phyloP scores from a whole-genome alignment of 2,329 filamentous ascomycete species.

The Fusarium phyllophilum region DNA sequence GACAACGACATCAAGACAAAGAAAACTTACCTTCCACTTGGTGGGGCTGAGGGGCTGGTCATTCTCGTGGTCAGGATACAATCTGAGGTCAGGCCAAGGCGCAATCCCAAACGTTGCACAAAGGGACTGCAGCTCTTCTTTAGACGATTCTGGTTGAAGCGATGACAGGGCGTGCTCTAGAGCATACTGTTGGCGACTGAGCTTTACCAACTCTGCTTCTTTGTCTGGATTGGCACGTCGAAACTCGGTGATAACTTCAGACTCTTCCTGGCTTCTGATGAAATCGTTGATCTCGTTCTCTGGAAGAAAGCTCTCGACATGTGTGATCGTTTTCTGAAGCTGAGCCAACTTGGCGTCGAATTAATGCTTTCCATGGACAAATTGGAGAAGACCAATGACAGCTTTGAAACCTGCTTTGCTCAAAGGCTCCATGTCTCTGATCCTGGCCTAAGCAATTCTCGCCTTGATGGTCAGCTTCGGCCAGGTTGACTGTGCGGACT shows the following conservation, averaged over 20 bases:
- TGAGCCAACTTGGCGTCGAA: background rate
- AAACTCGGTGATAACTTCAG: background rate
- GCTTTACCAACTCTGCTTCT: rapidly evolving
- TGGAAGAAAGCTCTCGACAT: rapidly evolving
- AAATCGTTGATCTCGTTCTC: background rate
- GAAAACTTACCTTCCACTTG: background rate
- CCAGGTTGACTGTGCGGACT: rapidly evolving
- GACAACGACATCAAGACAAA: background rate
- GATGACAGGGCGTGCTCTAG: rapidly evolving
- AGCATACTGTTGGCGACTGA: background rate
- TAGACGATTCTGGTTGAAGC: background rate
- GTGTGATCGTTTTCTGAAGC: rapidly evolving
- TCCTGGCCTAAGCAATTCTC: background rate
- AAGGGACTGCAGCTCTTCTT: background rate
- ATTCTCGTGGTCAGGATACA: rapidly evolving
- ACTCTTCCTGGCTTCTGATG: background rate
- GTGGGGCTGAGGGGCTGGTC: background rate
- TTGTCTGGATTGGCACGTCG: background rate
- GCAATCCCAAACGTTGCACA: rapidly evolving
- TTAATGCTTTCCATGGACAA: background rate
- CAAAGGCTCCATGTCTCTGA: background rate
- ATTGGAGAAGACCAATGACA: rapidly evolving
- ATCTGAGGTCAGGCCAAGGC: rapidly evolving
- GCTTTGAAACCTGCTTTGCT: background rate
- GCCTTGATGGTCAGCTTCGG: background rate